These are phyloP conservation scores for Dendrobium nobile DNA, from an alignment of 106 monocot genomes.

Conservation along the genomic window DNA sequence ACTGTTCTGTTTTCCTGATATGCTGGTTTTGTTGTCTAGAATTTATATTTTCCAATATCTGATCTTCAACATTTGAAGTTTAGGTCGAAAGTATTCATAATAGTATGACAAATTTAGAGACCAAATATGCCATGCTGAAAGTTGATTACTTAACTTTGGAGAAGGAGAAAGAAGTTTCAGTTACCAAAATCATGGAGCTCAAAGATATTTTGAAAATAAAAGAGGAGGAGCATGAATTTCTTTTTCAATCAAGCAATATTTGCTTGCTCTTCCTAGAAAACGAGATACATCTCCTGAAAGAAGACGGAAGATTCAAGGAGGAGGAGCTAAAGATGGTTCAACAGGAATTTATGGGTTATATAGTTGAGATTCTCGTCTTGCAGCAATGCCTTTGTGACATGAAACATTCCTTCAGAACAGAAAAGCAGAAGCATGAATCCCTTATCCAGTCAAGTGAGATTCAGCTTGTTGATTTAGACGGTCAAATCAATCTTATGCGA, in stretches of 20 bases:
- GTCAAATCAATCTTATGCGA: slow-evolving; percentile 14
- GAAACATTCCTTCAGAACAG: slow-evolving; percentile 3
- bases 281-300: slow-evolving; percentile 21
- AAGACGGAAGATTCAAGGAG: slow-evolving; percentile 7
- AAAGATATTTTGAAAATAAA: slow-evolving; percentile 17
- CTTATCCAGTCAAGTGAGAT: slow-evolving; percentile 14
- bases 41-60: slow-evolving; percentile 4
- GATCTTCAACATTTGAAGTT: not conserved
- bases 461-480: slow-evolving; percentile 8
- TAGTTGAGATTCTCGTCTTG: slow-evolving; percentile 12
- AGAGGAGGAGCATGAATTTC: slow-evolving; percentile 24
- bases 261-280: slow-evolving; percentile 17
- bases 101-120: slow-evolving; percentile 27
- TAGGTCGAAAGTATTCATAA: slow-evolving; percentile 23
- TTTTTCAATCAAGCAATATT: slow-evolving; percentile 13
- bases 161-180: slow-evolving; percentile 22
- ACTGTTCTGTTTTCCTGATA: not conserved
- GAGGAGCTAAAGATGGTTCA: slow-evolving; percentile 7
- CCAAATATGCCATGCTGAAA: slow-evolving; percentile 28
- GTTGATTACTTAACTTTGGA: slow-evolving; percentile 21
- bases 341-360: slow-evolving; percentile 9
- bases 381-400: slow-evolving; percentile 11
- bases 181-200: slow-evolving; percentile 31
- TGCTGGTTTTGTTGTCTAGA: not conserved
- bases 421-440: slow-evolving; percentile 28